phyloP scores from a whole-genome alignment of 2,329 filamentous ascomycete genomes.

The Xylariaceae sp. region DNA sequence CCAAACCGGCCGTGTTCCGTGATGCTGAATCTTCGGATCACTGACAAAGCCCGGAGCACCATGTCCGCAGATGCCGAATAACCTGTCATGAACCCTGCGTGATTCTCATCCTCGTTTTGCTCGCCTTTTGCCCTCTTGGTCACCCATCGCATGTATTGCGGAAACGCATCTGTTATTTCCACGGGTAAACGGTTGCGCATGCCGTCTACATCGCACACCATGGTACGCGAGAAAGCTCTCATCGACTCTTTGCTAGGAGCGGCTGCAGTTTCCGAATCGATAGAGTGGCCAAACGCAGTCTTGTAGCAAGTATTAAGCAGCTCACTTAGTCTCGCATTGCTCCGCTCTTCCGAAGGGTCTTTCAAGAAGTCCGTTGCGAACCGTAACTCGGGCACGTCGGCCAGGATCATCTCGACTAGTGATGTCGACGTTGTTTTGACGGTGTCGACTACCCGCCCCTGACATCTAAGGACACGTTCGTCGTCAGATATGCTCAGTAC shows the following conservation, averaged over 20 bases:
- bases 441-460: constrained; percentile 7
- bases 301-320: neutral
- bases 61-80: neutral
- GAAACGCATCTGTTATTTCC: neutral
- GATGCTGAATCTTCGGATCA: neutral
- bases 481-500: constrained; percentile 11
- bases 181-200: neutral
- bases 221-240: constrained; percentile 9
- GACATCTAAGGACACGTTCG: neutral
- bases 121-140: neutral
- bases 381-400: constrained; percentile 1
- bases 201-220: constrained; percentile 4
- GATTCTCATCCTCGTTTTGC: neutral
- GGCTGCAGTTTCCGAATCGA: neutral
- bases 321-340: neutral
- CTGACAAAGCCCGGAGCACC: neutral
- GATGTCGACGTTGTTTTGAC: neutral
- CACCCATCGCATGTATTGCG: constrained; percentile 1
- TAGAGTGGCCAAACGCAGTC: neutral
- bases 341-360: neutral
- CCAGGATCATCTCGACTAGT: neutral
- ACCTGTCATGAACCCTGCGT: neutral
- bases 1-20: constrained; percentile 3
- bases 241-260: neutral
- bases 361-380: neutral